These are phyloP conservation scores for Trichoderma arundinaceum DNA, from an alignment of 2,329 filamentous ascomycete species.

Conservation along the genomic window DNA sequence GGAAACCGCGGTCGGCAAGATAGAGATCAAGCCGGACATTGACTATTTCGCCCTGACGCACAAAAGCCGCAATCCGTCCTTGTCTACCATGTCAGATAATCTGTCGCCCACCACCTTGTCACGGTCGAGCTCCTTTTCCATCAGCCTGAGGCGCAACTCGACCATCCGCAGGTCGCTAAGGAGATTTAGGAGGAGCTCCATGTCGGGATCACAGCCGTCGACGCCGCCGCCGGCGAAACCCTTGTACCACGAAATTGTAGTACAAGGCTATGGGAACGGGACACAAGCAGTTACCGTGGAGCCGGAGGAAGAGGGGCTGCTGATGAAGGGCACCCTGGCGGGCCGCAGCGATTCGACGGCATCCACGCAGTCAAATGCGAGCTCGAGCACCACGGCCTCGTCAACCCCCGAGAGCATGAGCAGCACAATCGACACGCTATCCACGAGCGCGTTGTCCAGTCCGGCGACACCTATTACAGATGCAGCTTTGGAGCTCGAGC, in stretches of 20 bases:
- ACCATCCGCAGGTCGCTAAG: slow-evolving; percentile 46
- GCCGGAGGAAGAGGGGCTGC: slow-evolving; percentile 9
- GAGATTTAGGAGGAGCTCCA: slow-evolving; percentile 39
- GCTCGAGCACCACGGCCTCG: slow-evolving; percentile 34
- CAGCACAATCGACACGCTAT: slow-evolving; percentile 39
- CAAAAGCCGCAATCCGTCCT: slow-evolving; percentile 34
- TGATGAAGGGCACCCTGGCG: slow-evolving; percentile 33
- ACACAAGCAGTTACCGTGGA: slow-evolving; percentile 48
- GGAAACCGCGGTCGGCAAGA: slow-evolving; percentile 31
- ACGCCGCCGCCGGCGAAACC: slow-evolving; percentile 34
- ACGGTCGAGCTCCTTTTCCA: slow-evolving; percentile 42
- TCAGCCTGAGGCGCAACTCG: slow-evolving; percentile 42
- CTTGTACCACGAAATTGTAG: slow-evolving; percentile 57
- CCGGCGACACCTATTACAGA: slow-evolving; percentile 33
- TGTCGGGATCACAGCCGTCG: slow-evolving; percentile 33
- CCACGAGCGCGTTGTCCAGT: slow-evolving; percentile 38
- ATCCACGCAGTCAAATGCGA: slow-evolving; percentile 37
- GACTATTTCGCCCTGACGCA: slow-evolving; percentile 58
- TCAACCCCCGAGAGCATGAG: slow-evolving; percentile 40
- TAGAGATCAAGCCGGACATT: slow-evolving; percentile 61
- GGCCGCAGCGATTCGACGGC: slow-evolving; percentile 40
- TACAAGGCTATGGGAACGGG: slow-evolving; percentile 61
- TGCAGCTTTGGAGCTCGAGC: slow-evolving; percentile 34
- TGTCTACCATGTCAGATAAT: slow-evolving; percentile 35
- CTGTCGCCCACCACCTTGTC: slow-evolving; percentile 34